These are phyloP conservation scores for Solanum arcanum DNA, from an alignment of 257 asterid species.

Conservation along the genomic window DNA sequence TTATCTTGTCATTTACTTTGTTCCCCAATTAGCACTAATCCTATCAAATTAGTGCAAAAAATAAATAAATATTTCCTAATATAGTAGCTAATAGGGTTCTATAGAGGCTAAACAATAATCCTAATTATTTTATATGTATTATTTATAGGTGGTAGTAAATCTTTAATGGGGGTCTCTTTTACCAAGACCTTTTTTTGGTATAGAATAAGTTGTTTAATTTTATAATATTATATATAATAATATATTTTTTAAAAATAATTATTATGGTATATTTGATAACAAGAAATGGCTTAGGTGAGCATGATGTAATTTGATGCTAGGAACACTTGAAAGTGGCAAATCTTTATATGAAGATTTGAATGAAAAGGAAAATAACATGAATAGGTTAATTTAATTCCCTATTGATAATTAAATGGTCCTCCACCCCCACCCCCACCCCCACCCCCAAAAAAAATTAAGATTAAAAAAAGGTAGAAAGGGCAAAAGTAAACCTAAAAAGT, in stretches of 20 bases:
- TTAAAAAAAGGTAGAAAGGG: neutral
- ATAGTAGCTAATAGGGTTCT: neutral
- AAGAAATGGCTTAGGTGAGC: neutral
- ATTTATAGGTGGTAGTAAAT: neutral
- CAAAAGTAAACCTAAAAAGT: neutral
- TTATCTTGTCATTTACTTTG: conserved; percentile 3
- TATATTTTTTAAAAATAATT: neutral
- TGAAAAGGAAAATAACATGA: neutral
- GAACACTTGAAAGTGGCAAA: conserved; percentile 6
- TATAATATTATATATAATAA: neutral
- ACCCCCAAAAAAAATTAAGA: neutral
- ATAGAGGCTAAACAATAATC: neutral
- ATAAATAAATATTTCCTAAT: neutral
- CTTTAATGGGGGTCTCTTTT: neutral
- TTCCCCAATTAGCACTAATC: conserved; percentile 12
- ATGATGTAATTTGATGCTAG: neutral
- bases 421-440: neutral
- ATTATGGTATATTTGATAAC: neutral
- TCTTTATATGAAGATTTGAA: neutral
- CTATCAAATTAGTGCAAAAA: conserved; percentile 3
- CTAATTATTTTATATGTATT: neutral
- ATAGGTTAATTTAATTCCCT: neutral
- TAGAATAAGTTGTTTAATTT: neutral
- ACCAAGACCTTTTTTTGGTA: neutral
- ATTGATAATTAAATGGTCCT: neutral